Conservation (phyloP, 257 asterid genomes). For the Fraxinus anomala region DNA sequence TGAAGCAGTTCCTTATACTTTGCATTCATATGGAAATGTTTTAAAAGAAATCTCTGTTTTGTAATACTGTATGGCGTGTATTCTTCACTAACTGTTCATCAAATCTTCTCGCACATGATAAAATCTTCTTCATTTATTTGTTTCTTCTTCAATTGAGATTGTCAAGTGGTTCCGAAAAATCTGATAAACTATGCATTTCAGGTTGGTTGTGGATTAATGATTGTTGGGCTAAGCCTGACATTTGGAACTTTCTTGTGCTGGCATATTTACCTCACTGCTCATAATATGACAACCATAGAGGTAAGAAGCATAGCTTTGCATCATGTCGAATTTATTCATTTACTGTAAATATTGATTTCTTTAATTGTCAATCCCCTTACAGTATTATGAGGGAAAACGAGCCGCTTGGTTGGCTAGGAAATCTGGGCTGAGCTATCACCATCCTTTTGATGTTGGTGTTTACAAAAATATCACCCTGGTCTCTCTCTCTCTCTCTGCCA, state of each 20-base stretch:
- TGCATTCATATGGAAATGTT: not conserved
- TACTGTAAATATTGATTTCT: conserved; percentile 25
- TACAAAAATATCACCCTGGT: conserved; percentile 71
- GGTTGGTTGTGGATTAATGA: conserved; percentile 55
- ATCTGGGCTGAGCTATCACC: conserved; percentile 79
- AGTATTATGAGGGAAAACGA: conserved; percentile 75
- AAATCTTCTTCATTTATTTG: not conserved
- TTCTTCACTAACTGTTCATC: not conserved
- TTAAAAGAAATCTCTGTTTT: not conserved
- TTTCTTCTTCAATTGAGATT: not conserved
- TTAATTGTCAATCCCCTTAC: conserved; percentile 29
- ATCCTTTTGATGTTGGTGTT: conserved; percentile 76
- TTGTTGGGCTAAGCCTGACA: conserved; percentile 49
- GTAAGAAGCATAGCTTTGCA: conserved; percentile 40
- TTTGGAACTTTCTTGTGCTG: conserved; percentile 75
- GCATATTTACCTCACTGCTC: conserved; percentile 80
- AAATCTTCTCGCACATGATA: not conserved
- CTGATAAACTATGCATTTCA: conserved; percentile 36
- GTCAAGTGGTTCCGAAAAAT: conserved; percentile 6
- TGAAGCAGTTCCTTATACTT: not conserved
- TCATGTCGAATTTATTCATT: not conserved
- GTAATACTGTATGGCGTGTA: not conserved
- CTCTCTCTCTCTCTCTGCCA: conserved; percentile 28
- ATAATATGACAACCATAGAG: conserved; percentile 92
- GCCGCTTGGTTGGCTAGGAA: conserved; percentile 91